phyloP scores from a whole-genome alignment of 306 rosid species.

The peach (Prunus persica) region Prunus_persica_NCBIv2 NC_034013.1:10714501-10715000 shows the following conservation, averaged over 20 bases:
- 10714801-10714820: conserved; percentile 47
- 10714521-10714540: conserved; percentile 77
- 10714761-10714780: conserved; percentile 51
- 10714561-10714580: conserved; percentile 46
- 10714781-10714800: conserved; percentile 39
- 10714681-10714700: neutral
- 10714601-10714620: conserved; percentile 35
- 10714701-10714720: neutral
- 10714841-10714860: conserved; percentile 73
- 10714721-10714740: neutral
- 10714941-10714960: conserved; percentile 16
- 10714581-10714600: conserved; percentile 39
- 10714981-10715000: neutral
- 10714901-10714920: conserved; percentile 52
- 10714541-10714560: conserved; percentile 58
- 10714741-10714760: conserved; percentile 49
- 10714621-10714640: conserved; percentile 58
- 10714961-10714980: neutral
- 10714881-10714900: conserved; percentile 63
- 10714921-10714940: conserved; percentile 22
- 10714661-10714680: conserved; percentile 18
- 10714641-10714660: conserved; percentile 64
- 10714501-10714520: conserved; percentile 37
- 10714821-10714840: conserved; percentile 78
- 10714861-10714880: conserved; percentile 64